These are phyloP conservation scores for Coemansia sp. DNA, from an alignment of 192 early-diverging fungal genomes.

Conservation along the genomic window DNA sequence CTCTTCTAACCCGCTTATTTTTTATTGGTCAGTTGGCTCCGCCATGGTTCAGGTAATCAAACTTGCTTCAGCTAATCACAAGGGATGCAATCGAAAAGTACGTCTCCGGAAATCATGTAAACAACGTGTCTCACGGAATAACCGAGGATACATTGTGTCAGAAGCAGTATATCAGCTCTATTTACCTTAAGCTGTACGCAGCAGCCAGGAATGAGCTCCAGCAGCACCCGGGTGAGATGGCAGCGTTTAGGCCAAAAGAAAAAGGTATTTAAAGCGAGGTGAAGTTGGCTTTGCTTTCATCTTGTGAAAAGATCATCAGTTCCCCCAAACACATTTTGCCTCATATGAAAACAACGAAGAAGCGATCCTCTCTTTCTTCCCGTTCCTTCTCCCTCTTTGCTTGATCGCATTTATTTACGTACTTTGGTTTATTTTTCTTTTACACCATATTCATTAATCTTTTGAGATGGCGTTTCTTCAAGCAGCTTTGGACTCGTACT, in stretches of 20 bases:
- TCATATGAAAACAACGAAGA: neutral
- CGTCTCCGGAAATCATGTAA: neutral
- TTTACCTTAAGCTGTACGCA: too few relatives aligned
- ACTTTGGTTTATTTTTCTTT: conserved; percentile 1
- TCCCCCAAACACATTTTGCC: neutral
- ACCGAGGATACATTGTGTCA: neutral
- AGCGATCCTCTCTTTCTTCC: neutral
- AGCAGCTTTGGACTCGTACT: conserved; percentile 35
- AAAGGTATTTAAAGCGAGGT: too few relatives aligned
- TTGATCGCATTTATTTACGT: conserved; percentile 6
- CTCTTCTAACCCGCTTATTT: too few relatives aligned
- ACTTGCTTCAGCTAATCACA: neutral
- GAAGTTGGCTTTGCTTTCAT: too few relatives aligned
- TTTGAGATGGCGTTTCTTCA: conserved; percentile 31
- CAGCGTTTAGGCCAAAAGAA: too few relatives aligned
- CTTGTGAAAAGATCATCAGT: too few relatives aligned
- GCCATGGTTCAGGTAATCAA: too few relatives aligned
- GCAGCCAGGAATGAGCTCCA: too few relatives aligned
- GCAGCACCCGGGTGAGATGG: too few relatives aligned
- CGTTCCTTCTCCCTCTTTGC: neutral
- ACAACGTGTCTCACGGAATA: neutral
- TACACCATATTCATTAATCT: neutral
- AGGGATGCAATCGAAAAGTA: too few relatives aligned
- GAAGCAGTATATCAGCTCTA: too few relatives aligned
- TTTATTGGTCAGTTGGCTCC: too few relatives aligned